phyloP scores from a whole-genome alignment of 495 filamentous ascomycete genomes.

The Xylaria bambusicola region DNA sequence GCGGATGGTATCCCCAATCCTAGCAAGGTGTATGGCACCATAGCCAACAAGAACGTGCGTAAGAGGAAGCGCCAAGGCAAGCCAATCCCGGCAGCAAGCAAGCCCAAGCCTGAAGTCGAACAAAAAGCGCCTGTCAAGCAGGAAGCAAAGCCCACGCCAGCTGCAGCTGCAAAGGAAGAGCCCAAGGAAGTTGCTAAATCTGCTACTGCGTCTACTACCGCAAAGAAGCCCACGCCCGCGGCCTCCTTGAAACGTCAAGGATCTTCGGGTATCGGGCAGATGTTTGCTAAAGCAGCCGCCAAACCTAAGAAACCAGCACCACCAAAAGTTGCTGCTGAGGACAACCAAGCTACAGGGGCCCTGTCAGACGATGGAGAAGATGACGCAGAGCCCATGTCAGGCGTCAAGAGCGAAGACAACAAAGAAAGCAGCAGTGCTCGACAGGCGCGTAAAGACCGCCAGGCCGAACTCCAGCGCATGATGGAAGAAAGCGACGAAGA shows the following conservation, averaged over 20 bases:
- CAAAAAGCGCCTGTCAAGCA: slow-evolving; percentile 20
- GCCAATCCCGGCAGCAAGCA: slow-evolving; percentile 24
- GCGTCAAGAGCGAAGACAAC: slow-evolving; percentile 32
- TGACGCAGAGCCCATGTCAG: slow-evolving; percentile 55
- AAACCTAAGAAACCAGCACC: slow-evolving; percentile 52
- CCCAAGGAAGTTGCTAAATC: slow-evolving; percentile 30
- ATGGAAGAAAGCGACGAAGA: slow-evolving; percentile 79
- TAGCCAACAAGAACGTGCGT: slow-evolving; percentile 41
- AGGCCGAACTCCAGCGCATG: slow-evolving; percentile 75
- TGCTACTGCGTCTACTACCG: slow-evolving; percentile 28
- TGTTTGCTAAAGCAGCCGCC: slow-evolving; percentile 79
- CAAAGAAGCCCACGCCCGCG: slow-evolving; percentile 43
- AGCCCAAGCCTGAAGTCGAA: slow-evolving; percentile 21
- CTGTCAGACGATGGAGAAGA: slow-evolving; percentile 73
- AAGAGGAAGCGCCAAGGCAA: slow-evolving; percentile 39
- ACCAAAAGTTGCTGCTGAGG: slow-evolving; percentile 40
- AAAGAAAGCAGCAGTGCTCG: slow-evolving; percentile 37
- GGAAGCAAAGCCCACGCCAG: slow-evolving; percentile 25
- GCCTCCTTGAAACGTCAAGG: slow-evolving; percentile 58
- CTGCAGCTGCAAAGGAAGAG: slow-evolving; percentile 37
- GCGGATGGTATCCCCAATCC: slow-evolving; percentile 18
- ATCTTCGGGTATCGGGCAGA: slow-evolving; percentile 68
- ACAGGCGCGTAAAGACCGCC: slow-evolving; percentile 67
- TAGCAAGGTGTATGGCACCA: slow-evolving; percentile 29
- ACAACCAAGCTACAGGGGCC: slow-evolving; percentile 46